Conservation (phyloP, 768 basidiomycete species). For the Lentinus brumalis region DNA sequence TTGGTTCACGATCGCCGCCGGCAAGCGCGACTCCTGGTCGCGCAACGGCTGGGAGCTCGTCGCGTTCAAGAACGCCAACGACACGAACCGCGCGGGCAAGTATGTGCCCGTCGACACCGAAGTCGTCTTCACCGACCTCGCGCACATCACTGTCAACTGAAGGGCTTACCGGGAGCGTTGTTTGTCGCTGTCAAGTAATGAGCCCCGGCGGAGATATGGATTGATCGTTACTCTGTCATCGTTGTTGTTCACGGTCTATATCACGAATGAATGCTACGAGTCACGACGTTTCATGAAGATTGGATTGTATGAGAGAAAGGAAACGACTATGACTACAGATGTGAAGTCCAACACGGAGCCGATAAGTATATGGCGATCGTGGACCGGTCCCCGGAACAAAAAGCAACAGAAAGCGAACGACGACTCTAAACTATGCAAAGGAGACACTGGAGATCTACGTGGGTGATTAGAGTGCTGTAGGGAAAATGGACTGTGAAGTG, state of each 20-base stretch:
- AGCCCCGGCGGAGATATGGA: neutral
- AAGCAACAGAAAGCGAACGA: neutral
- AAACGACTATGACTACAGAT: too few species aligned
- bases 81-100: constrained; percentile 9
- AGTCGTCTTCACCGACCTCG: constrained; percentile 8
- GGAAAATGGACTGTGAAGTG: too few species aligned
- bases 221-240: too few species aligned
- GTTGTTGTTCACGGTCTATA: too few species aligned
- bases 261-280: too few species aligned
- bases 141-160: neutral
- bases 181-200: neutral
- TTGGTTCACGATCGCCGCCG: constrained; percentile 11
- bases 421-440: too few species aligned
- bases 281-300: too few species aligned
- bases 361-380: neutral
- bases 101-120: constrained; percentile 5
- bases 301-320: neutral
- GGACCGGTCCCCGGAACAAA: too few species aligned
- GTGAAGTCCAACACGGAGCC: neutral
- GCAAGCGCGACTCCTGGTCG: constrained; percentile 9
- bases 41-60: constrained; percentile 15
- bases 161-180: too few species aligned
- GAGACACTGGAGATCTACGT: too few species aligned
- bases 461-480: too few species aligned
- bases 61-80: constrained; percentile 12